Evolutionary conservation across 2,329 filamentous ascomycete species (phyloP).

Genomic region (Pseudogymnoascus sp.): DNA sequence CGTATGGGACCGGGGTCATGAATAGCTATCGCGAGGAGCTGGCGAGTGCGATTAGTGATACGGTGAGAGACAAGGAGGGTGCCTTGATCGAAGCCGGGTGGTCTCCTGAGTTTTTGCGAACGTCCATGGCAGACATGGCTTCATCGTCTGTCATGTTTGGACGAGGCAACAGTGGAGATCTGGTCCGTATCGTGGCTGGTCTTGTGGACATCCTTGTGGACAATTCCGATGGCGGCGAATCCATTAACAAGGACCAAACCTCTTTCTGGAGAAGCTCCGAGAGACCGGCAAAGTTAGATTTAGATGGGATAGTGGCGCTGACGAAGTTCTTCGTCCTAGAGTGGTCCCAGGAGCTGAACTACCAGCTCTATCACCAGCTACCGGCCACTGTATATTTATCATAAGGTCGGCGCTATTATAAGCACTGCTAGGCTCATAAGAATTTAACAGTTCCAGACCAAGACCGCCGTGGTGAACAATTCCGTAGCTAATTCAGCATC

Average conservation of each 20-base stretch:
- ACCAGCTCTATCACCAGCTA: constrained; percentile 31
- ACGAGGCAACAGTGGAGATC: constrained; percentile 27
- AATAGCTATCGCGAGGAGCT: constrained; percentile 21
- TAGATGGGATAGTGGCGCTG: constrained; percentile 24
- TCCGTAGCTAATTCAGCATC: neutral
- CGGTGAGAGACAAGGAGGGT: constrained; percentile 12
- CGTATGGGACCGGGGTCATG: constrained; percentile 25
- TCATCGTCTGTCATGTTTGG: constrained; percentile 26
- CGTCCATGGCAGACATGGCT: constrained; percentile 27
- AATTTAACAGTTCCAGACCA: neutral
- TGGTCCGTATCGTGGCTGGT: constrained; percentile 27
- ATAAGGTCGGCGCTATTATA: neutral
- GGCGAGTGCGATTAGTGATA: constrained; percentile 16
- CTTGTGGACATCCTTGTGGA: constrained; percentile 16
- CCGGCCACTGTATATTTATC: constrained; percentile 15
- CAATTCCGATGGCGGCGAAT: constrained; percentile 10
- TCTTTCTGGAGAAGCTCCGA: constrained; percentile 1
- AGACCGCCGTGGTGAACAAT: neutral
- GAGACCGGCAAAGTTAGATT: constrained; percentile 15
- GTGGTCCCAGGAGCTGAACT: constrained; percentile 32
- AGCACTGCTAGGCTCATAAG: neutral
- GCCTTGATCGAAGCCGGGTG: constrained; percentile 24
- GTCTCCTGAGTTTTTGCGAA: constrained; percentile 23
- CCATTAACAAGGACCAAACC: constrained; percentile 11
- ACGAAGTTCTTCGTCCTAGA: constrained; percentile 30